phyloP scores from a whole-genome alignment of 352 stramenopile genomes.

The Globisporangium irregulare region DNA sequence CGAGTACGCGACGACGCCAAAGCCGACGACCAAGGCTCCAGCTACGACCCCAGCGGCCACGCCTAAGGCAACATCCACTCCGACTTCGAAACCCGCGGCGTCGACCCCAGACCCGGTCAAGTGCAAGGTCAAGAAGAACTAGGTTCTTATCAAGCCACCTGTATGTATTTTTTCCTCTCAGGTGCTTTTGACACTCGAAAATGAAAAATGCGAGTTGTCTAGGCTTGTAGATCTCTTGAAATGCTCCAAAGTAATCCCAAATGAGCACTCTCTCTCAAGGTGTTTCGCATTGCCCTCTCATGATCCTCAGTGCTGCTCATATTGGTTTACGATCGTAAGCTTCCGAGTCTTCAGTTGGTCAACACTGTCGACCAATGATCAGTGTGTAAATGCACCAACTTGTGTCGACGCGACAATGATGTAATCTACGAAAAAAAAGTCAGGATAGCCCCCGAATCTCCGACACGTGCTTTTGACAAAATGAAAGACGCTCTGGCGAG shows the following conservation, averaged over 20 bases:
- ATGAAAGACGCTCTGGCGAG: too few relatives aligned
- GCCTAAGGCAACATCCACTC: not conserved
- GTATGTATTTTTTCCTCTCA: not conserved
- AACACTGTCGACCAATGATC: not conserved
- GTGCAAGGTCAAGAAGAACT: slow-evolving; percentile 18
- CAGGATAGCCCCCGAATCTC: not conserved
- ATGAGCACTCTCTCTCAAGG: not conserved
- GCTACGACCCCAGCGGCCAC: slow-evolving; percentile 4
- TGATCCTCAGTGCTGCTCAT: not conserved
- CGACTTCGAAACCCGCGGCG: not conserved
- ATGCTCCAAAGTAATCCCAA: not conserved
- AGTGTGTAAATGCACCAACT: not conserved
- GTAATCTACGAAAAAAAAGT: not conserved
- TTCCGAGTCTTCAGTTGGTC: not conserved
- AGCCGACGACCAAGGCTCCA: slow-evolving; percentile 11
- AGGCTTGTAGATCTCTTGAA: not conserved
- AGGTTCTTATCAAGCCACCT: not conserved
- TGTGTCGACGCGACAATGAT: not conserved
- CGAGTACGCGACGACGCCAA: not conserved
- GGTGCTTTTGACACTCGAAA: not conserved
- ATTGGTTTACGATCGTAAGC: not conserved
- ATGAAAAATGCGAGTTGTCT: not conserved
- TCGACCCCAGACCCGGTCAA: not conserved
- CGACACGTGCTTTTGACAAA: not conserved
- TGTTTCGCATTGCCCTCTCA: not conserved